Evolutionary conservation across 805 yeast species (phyloP).

Genomic region (Brettanomyces anomalus): DNA sequence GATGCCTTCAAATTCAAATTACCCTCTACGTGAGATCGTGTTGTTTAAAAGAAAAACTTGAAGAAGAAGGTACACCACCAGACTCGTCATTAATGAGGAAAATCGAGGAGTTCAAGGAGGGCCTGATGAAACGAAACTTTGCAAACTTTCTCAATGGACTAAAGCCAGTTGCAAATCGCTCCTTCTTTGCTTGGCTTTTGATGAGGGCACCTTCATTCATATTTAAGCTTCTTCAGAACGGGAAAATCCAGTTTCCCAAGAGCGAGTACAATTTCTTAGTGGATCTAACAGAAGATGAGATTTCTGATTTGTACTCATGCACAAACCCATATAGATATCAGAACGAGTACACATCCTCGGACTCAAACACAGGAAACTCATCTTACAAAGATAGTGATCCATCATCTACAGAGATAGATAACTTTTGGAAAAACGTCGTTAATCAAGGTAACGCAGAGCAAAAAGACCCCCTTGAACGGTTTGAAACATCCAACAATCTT

Average conservation of each 20-base stretch:
- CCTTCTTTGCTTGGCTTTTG: conserved; percentile 62
- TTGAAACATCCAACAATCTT: no score
- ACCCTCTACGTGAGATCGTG: not conserved
- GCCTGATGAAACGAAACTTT: not conserved
- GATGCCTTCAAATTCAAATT: conserved; percentile 23
- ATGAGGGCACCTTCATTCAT: conserved; percentile 45
- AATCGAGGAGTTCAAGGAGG: not conserved
- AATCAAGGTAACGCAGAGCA: not conserved
- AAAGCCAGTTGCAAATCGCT: conserved; percentile 42
- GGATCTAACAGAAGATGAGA: conserved; percentile 11
- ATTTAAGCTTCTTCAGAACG: conserved; percentile 25
- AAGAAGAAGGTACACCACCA: not conserved
- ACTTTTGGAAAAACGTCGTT: not conserved
- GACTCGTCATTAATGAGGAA: no score
- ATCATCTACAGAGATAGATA: not conserved
- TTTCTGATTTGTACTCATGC: not conserved
- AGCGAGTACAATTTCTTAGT: conserved; percentile 10
- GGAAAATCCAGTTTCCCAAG: conserved; percentile 2
- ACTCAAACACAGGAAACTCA: not conserved
- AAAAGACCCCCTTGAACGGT: no score
- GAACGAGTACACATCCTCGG: not conserved
- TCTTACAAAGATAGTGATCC: not conserved
- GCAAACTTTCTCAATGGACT: conserved; percentile 15
- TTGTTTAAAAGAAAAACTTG: not conserved
- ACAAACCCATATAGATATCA: not conserved